Evolutionary conservation across 208 protist genomes (phyloP).

Genomic region (Leishmania mexicana): DNA sequence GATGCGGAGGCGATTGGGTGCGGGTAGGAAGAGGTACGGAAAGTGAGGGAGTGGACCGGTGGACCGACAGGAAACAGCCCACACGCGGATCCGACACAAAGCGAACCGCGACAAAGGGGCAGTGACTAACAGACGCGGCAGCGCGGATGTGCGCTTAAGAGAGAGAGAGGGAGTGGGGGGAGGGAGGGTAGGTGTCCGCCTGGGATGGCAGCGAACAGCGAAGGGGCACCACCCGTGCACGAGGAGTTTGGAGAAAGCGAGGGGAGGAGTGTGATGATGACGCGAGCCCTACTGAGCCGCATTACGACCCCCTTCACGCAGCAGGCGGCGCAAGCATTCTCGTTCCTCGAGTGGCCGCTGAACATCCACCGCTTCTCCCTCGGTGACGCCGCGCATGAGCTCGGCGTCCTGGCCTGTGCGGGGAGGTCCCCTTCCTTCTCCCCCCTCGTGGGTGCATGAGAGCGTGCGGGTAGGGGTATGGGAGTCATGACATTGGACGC

Average conservation of each 20-base stretch:
- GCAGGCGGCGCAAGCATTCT: background rate
- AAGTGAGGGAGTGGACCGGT: background rate
- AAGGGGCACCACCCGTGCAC: background rate
- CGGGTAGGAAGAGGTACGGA: too few relatives aligned
- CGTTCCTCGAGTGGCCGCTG: background rate
- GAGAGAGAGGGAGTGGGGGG: background rate
- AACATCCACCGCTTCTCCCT: background rate
- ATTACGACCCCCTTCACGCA: too few relatives aligned
- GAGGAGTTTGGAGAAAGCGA: background rate
- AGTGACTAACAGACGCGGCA: too few relatives aligned
- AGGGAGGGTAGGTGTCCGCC: background rate
- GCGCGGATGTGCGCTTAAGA: background rate
- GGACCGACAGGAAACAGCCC: too few relatives aligned
- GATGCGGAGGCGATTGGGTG: too few relatives aligned
- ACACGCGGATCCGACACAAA: too few relatives aligned
- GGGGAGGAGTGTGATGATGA: background rate
- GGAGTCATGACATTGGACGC: background rate
- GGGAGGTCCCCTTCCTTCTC: background rate
- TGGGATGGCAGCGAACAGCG: too few relatives aligned
- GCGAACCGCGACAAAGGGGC: too few relatives aligned
- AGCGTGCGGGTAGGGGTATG: too few relatives aligned
- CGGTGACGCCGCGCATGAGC: background rate
- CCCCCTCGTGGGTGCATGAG: background rate
- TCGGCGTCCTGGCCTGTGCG: background rate
- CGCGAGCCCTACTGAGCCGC: background rate